Base-by-base conservation (phyloP, 257 asterid genomes). In the Primulina tabacum region DNA sequence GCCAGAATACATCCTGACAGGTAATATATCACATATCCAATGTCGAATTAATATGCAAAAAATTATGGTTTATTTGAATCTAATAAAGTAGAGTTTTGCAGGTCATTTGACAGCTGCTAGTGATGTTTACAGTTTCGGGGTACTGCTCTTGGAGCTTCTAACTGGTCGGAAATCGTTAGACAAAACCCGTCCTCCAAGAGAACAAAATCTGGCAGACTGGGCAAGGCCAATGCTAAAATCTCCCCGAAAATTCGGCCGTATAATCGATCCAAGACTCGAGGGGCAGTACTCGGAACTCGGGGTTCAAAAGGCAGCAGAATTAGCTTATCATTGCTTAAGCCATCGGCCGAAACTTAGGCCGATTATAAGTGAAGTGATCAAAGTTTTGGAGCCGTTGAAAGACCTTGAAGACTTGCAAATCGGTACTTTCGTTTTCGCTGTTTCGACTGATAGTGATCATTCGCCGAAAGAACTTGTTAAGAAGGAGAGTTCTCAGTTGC, bases 31-130 rank as follows among this genome's bases (percentile, higher is more conserved):
- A 28, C 30, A 28, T 28, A 28, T 28, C 30, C 30, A 28, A 28
- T 28, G 30, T 28, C 30, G 30, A 28, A 28, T 24, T 24, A 24
- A 24, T 2, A 3, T 28, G 30, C 30, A 28, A 28, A 28, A 28
- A 28, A 28, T 2, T 28, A 2, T 28, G 30, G 9, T 3, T 20
- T 0, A 50, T 33, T 18, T 5, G 43, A 21, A 28, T 9, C 20
- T 40, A 18, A 68, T 60, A 30, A 30, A 65, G 69, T 63, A 24
- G 3, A 6, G 57, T 71, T 30, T 2, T 66, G 52, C 82, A 86
- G 97, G 98, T 60, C 98, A 92, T 71, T 63, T 92, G 70, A 90
- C 97, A 2, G 84, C 98, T 20, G 95, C 95, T 5, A 92, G 98
- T 62, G 98, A 92, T 59, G 97, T 92, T 0, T 92, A 92, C 61